A percentile compares a stretch with the other conserved stretches of the same genome.
Conservation (phyloP, 2,329 filamentous ascomycete genomes). For the Trichophyton rubrum region DNA sequence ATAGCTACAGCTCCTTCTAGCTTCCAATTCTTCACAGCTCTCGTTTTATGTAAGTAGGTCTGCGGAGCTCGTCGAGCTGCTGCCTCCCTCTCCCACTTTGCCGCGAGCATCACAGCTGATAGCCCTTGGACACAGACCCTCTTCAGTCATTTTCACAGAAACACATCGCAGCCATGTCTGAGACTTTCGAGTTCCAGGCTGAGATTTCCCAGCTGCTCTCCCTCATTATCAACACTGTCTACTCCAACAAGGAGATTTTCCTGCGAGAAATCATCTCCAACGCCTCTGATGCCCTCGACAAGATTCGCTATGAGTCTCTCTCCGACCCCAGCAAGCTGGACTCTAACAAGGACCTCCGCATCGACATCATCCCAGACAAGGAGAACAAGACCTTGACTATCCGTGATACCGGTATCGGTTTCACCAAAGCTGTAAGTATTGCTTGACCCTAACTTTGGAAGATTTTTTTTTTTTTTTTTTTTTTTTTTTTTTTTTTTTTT, state of each 20-base stretch:
- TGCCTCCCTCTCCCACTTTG: constrained; percentile 3
- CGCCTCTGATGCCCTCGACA: constrained; percentile 96
- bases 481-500: background rate
- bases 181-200: constrained; percentile 99
- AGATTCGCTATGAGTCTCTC: constrained; percentile 97
- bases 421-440: constrained; percentile 93
- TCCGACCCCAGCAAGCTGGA: constrained; percentile 97
- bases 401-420: constrained; percentile 96
- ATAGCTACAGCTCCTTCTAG: background rate
- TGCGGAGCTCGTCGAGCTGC: constrained; percentile 9
- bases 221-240: constrained; percentile 99
- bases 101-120: background rate
- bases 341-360: constrained; percentile 90
- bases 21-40: constrained; percentile 6
- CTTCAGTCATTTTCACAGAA: background rate
- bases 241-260: constrained; percentile 99
- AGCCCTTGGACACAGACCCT: constrained; percentile 5
- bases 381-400: constrained; percentile 96
- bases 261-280: constrained; percentile 97
- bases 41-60: background rate
- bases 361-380: constrained; percentile 98
- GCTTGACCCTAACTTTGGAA: too few species aligned
- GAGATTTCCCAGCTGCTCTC: constrained; percentile 99
- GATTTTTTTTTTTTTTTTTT: background rate
- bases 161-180: constrained; percentile 55